Conservation (phyloP, 805 yeast species). For the Teunomyces cretensis region DNA sequence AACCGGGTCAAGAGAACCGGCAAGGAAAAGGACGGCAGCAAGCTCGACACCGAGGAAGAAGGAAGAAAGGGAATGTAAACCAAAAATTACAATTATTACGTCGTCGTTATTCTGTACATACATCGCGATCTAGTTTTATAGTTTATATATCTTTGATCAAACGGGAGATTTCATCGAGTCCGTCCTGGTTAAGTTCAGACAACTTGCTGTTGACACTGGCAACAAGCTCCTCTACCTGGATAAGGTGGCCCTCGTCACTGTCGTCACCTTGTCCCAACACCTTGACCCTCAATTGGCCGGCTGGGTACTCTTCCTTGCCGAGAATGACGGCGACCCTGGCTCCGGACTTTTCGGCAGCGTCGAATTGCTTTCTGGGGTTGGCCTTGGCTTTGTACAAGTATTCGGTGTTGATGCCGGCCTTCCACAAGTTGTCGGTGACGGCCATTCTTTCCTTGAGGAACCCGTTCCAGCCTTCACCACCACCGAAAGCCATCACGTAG, state of each 20-base stretch:
- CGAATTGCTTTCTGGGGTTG: conserved; percentile 93
- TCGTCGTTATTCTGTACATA: no score
- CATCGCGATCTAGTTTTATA: no score
- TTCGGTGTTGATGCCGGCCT: conserved; percentile 85
- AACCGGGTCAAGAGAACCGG: conserved; percentile 73
- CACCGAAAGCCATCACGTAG: conserved; percentile 96
- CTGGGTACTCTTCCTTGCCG: conserved; percentile 90
- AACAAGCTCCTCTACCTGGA: conserved; percentile 62
- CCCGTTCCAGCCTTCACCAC: conserved; percentile 95
- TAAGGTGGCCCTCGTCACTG: conserved; percentile 78
- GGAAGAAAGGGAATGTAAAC: background rate
- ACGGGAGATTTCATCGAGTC: conserved; percentile 64
- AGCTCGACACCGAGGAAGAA: conserved; percentile 12
- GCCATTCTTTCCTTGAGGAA: conserved; percentile 89
- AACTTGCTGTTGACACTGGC: conserved; percentile 41
- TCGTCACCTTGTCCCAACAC: conserved; percentile 86
- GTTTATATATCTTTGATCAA: conserved; percentile 54
- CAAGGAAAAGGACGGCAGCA: conserved; percentile 35
- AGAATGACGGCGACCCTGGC: conserved; percentile 87
- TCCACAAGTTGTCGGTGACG: conserved; percentile 82
- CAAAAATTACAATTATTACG: no score
- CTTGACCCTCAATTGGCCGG: conserved; percentile 83
- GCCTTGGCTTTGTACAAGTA: conserved; percentile 91
- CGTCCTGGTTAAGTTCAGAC: conserved; percentile 43
- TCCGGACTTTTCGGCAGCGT: conserved; percentile 94